Conservation (phyloP, 352 stramenopile species). For the Globisporangium rhizosaccharum region DNA sequence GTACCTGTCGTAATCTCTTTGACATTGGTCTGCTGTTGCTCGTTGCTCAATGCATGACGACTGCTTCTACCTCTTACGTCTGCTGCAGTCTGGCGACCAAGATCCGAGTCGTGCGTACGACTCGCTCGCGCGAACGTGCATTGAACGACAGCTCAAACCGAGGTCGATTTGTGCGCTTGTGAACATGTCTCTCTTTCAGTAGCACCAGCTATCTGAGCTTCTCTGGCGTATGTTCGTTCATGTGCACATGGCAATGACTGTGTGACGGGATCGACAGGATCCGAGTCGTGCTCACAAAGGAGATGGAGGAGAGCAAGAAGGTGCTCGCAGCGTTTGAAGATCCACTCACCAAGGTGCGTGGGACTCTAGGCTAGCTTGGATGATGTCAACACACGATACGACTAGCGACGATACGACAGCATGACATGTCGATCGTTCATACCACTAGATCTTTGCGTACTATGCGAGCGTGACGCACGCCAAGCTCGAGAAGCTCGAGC, state of each 20-base stretch:
- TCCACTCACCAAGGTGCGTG: constrained; percentile 39
- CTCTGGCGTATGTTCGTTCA: not conserved
- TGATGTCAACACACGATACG: not conserved
- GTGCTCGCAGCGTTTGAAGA: constrained; percentile 57
- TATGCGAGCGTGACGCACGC: constrained; percentile 42
- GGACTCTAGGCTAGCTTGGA: too few relatives aligned
- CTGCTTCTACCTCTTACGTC: not conserved
- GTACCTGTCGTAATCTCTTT: not conserved
- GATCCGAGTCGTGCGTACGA: constrained; percentile 51
- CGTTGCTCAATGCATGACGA: not conserved
- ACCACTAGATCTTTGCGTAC: constrained; percentile 48
- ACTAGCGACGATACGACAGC: not conserved
- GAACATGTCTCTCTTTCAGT: not conserved
- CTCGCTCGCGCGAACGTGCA: constrained; percentile 52
- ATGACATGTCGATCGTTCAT: not conserved
- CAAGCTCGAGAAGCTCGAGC: constrained; percentile 65
- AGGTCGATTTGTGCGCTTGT: constrained; percentile 13
- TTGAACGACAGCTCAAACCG: constrained; percentile 66
- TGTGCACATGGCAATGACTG: not conserved
- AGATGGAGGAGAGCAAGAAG: constrained; percentile 65
- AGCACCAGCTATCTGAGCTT: too few relatives aligned
- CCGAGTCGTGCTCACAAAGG: constrained; percentile 34
- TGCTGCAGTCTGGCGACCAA: constrained; percentile 41
- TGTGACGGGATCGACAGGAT: constrained; percentile 18
- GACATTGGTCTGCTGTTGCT: not conserved